These are phyloP conservation scores for Naganishia vishniacii DNA, from an alignment of 768 basidiomycete species.

Conservation along the genomic window DNA sequence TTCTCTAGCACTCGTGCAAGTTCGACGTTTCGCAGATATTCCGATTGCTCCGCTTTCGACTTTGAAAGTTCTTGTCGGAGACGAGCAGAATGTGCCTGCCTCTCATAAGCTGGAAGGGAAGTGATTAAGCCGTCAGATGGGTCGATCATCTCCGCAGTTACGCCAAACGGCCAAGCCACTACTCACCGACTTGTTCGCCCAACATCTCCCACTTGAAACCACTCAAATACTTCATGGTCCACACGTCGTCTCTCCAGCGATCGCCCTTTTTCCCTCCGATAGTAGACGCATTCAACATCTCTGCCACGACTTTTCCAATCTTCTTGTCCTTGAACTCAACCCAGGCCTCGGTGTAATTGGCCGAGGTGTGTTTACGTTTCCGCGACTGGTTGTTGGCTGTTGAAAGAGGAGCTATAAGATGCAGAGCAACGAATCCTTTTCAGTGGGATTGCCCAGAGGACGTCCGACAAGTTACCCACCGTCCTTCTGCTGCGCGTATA, in stretches of 20 bases:
- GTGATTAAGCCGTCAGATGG: neutral
- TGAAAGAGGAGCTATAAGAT: constrained; percentile 13
- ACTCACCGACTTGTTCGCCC: constrained; percentile 93
- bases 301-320: constrained; percentile 80
- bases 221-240: constrained; percentile 99
- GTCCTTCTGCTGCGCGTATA: constrained; percentile 82
- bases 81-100: constrained; percentile 77
- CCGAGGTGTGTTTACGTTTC: constrained; percentile 82
- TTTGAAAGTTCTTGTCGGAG: constrained; percentile 87
- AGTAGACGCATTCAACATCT: constrained; percentile 90
- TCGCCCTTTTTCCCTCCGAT: constrained; percentile 61
- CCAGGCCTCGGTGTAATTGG: constrained; percentile 94
- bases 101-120: constrained; percentile 70
- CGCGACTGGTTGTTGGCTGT: constrained; percentile 14
- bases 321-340: constrained; percentile 95
- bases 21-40: constrained; percentile 91
- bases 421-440: neutral
- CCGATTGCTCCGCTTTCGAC: constrained; percentile 78
- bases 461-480: constrained; percentile 53
- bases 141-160: neutral
- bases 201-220: constrained; percentile 99
- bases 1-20: constrained; percentile 64
- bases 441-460: neutral
- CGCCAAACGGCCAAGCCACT: neutral
- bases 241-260: constrained; percentile 87